A percentile compares a stretch with the other conserved stretches of the same genome.
phyloP scores from a whole-genome alignment of 257 asterid species.

The Anisodus tanguticus region DNA sequence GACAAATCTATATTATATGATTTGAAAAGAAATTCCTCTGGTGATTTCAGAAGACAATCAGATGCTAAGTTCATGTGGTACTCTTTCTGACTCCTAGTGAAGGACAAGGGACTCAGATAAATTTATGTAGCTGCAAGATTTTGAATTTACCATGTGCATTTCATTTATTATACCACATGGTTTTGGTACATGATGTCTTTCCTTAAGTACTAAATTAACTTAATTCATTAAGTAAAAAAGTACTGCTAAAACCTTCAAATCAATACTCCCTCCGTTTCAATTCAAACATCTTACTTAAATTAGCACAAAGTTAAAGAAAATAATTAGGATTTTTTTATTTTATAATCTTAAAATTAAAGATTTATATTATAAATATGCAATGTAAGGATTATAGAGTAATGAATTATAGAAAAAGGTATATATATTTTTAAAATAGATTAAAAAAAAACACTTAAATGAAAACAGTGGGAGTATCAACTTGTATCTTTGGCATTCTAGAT shows the following conservation, averaged over 20 bases:
- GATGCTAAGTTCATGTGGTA: not conserved
- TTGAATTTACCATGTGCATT: not conserved
- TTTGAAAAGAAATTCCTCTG: not conserved
- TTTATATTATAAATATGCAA: no score
- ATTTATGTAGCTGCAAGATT: not conserved
- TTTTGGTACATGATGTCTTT: not conserved
- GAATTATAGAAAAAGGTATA: no score
- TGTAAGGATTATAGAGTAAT: no score
- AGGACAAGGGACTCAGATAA: not conserved
- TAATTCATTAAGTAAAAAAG: not conserved
- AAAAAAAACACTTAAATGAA: no score
- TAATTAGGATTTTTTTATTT: no score
- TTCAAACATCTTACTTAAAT: no score
- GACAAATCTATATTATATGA: not conserved
- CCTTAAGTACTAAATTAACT: not conserved
- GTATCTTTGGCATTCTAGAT: not conserved
- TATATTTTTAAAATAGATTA: no score
- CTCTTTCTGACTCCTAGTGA: not conserved
- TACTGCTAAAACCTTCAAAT: not conserved
- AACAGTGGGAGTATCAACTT: not conserved
- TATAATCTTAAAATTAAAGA: no score
- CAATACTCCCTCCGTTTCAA: no score
- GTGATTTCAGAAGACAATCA: not conserved
- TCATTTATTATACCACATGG: conserved; percentile 1
- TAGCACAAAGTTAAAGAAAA: no score